Evolutionary conservation across 352 stramenopile species (phyloP), one percentile per base, ranked within the genome.

Genomic region (Aphanomyces cochlioides): DNA sequence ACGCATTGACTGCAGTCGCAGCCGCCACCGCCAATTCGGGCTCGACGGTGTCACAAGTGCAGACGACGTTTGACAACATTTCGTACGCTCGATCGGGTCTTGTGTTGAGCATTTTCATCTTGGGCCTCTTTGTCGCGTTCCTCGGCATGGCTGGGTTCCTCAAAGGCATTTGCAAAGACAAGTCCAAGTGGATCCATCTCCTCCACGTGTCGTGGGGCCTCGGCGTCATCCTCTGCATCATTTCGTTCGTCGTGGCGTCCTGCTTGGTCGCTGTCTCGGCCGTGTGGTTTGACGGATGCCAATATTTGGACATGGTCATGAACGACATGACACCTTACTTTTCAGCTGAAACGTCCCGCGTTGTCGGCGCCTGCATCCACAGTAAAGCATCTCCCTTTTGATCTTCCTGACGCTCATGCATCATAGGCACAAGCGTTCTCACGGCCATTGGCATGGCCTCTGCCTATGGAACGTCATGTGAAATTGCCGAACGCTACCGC

Each of bases 281-380:
- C 45, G 74, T 93, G 41, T 93, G 83, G 83, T 70, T 41, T 36
- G 64, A 70, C 54, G 64, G 64, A 15, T 93, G 86, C 75, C 85
- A 85, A 57, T 92, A 93, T 72, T 86, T 93, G 79, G 88, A 84
- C 67, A 78, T 92, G n/a, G 40, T 92, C 17, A 83, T 90, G 67
- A 74, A 75, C 12, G 81, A 93, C 56, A 81, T 91, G 64, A 81
- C 83, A 40, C 83, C 86, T 36, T 93, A 90, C 53, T 87, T 90
- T 47, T 81, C 86, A 0, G 77, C 77, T 10, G 74, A 85, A 53
- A 63, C 88, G n/a, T 77, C 82, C 0, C 73, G 72, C 7, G 85
- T 90, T 67, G 73, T 85, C 34, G 89, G 88, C 58, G 74, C 84
- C 7, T 93, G 86, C 73, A 90, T 93, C 65, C 78, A 85, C n/a